Conservation (phyloP, 129 eudicot species). For the Erigeron canadensis region DNA sequence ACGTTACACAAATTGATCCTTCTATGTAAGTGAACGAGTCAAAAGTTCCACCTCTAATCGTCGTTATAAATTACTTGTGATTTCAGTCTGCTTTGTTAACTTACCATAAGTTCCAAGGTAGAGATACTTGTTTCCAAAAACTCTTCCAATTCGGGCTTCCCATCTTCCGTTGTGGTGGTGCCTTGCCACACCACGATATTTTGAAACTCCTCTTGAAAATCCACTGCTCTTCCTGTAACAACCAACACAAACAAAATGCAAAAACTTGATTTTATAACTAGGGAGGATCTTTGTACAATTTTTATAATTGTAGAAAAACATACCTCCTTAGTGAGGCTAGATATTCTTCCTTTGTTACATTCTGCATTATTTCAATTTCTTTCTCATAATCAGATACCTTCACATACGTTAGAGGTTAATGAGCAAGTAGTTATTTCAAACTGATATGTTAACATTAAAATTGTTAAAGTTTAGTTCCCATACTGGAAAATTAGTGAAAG, state of each 20-base stretch:
- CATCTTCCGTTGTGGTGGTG: slow-evolving; percentile 93
- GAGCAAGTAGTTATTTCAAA: slow-evolving; percentile 23
- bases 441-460: neutral
- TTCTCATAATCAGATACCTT: slow-evolving; percentile 68
- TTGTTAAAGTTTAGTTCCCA: slow-evolving; percentile 3
- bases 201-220: slow-evolving; percentile 84
- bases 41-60: neutral
- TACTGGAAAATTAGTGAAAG: slow-evolving; percentile 79
- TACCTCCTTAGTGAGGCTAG: slow-evolving; percentile 81
- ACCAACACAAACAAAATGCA: neutral
- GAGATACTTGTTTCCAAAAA: slow-evolving; percentile 83
- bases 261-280: neutral
- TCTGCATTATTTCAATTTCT: slow-evolving; percentile 74
- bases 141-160: slow-evolving; percentile 95
- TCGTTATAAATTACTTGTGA: neutral
- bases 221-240: slow-evolving; percentile 76
- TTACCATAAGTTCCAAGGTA: slow-evolving; percentile 85
- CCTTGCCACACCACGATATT: slow-evolving; percentile 84
- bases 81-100: slow-evolving; percentile 1
- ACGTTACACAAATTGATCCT: too few relatives aligned
- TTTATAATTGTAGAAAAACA: neutral
- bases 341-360: slow-evolving; percentile 77
- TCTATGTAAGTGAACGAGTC: too few relatives aligned
- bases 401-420: slow-evolving; percentile 28
- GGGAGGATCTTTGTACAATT: neutral